Base-by-base conservation (phyloP, 192 early-diverging fungal species). In the Funneliformis mosseae region DNA sequence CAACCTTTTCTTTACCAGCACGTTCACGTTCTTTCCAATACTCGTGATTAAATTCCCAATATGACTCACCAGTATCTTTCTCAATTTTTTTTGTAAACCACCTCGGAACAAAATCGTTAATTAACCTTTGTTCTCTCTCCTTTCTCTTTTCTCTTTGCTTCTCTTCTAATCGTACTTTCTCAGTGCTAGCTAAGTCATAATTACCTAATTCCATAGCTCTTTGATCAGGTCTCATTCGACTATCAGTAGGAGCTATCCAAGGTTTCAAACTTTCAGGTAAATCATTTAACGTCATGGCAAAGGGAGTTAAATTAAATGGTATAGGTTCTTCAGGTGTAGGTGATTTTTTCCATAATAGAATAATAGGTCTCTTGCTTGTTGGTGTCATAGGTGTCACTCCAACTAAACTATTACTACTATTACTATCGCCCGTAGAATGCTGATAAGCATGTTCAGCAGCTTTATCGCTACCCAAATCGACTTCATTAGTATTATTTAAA, bases 191-290 rank as follows among this genome's bases (percentile, higher is more conserved):
- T 9, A 88, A n/a, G 71, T 96, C 93, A 81, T 94, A 97, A 74
- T 92, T 87, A 14, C 92, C 94, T 41, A 85, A 88, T 81, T 97
- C 96, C 94, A 97, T 94, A 0, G 94, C 94, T 4, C 91, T 83
- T 85, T 97, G 96, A 82, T 97, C 95, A 21, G 94, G 94, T 18
- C 95, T 88, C 79, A 95, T 89, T 63, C 96, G 89, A 25, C 93
- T 95, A 81, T 97, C 96, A 4, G 94, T 94, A 11, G 90, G 92
- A 38, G 94, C 93, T 60, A 97, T 80, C 78, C 85, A 88, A 21
- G 84, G 81, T 72, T 85, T 85, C 28, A 96, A 87, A 42, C 81
- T 74, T 0, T 85, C 80, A 0, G 92, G 88, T 23, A 88, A 81
- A 80, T 97, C 89, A 83, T 96, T 97, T 69, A 96, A 85, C 10